A percentile compares a stretch with the other conserved stretches of the same genome.
Evolutionary conservation across 441 rosid species (phyloP).

Genomic region (Populus hybrid): DNA sequence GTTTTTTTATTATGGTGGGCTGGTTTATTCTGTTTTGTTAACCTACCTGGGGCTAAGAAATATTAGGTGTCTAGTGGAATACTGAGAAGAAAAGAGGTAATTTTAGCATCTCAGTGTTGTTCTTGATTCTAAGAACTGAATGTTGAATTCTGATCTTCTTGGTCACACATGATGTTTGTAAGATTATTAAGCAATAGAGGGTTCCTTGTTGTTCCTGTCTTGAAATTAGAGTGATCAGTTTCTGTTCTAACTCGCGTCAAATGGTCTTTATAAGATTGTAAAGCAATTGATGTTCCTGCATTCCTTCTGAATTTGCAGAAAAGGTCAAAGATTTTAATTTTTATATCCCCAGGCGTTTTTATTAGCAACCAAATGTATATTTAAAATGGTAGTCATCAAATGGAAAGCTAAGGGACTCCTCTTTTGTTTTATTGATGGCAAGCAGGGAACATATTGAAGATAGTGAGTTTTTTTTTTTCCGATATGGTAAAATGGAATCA

Average conservation of each 20-base stretch:
- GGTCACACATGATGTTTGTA: neutral
- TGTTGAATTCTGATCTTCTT: constrained; percentile 8
- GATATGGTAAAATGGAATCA: too few relatives aligned
- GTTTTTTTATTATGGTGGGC: constrained; percentile 9
- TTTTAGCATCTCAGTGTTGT: constrained; percentile 25
- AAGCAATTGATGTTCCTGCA: constrained; percentile 7
- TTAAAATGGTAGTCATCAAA: too few relatives aligned
- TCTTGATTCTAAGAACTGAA: constrained; percentile 14
- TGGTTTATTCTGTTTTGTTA: neutral
- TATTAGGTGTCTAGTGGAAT: neutral
- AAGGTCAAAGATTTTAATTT: neutral
- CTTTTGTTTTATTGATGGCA: too few relatives aligned
- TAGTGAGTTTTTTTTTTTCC: too few relatives aligned
- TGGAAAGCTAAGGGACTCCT: too few relatives aligned
- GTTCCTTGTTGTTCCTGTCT: too few relatives aligned
- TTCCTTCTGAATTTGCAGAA: neutral
- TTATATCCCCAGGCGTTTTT: neutral
- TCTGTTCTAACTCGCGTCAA: constrained; percentile 1
- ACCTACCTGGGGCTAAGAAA: neutral
- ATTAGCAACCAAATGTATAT: neutral
- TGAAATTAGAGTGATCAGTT: neutral
- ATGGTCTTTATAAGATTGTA: constrained; percentile 1
- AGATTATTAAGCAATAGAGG: neutral
- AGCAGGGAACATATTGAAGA: too few relatives aligned
- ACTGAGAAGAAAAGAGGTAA: constrained; percentile 6